These are phyloP conservation scores for Kalmusia sp. DNA, from an alignment of 2,329 filamentous ascomycete genomes.

Conservation along the genomic window DNA sequence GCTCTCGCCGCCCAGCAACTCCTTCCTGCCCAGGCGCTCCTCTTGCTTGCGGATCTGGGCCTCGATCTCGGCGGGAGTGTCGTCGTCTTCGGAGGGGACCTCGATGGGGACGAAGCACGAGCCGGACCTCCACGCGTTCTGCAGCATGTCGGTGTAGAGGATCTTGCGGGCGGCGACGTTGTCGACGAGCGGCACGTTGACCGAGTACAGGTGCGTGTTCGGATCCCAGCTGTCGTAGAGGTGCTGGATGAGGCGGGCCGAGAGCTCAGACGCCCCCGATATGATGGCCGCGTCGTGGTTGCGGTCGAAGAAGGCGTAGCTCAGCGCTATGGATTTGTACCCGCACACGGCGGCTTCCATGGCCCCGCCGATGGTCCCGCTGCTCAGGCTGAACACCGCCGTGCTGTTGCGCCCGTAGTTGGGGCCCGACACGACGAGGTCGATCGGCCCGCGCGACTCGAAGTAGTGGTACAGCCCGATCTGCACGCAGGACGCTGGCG, in stretches of 20 bases:
- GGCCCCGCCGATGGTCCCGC: constrained; percentile 58
- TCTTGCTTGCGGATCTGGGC: constrained; percentile 73
- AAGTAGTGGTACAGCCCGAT: constrained; percentile 58
- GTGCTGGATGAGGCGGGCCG: constrained; percentile 79
- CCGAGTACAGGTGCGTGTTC: constrained; percentile 82
- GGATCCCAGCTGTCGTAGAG: constrained; percentile 75
- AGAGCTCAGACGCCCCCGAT: constrained; percentile 74
- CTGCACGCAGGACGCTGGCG: constrained; percentile 58
- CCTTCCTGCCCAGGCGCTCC: constrained; percentile 53
- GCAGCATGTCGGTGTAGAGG: constrained; percentile 83
- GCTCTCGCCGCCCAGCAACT: constrained; percentile 26
- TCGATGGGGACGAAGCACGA: constrained; percentile 87
- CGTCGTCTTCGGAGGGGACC: constrained; percentile 66
- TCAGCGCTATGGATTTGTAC: constrained; percentile 75
- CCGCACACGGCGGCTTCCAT: constrained; percentile 58
- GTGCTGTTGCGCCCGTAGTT: constrained; percentile 61
- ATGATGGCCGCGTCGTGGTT: constrained; percentile 87
- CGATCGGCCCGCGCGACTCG: constrained; percentile 50
- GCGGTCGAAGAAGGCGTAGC: constrained; percentile 86
- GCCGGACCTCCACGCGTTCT: constrained; percentile 87
- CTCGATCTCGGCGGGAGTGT: constrained; percentile 71
- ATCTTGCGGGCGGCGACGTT: constrained; percentile 75
- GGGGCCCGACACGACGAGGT: constrained; percentile 57
- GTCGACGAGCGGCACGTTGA: constrained; percentile 87
- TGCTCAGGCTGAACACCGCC: constrained; percentile 57